A percentile compares a stretch with the other conserved stretches of the same genome.
These are phyloP conservation scores for Calonectria henricotiae DNA, from an alignment of 2,329 filamentous ascomycete genomes.

Conservation along the genomic window DNA sequence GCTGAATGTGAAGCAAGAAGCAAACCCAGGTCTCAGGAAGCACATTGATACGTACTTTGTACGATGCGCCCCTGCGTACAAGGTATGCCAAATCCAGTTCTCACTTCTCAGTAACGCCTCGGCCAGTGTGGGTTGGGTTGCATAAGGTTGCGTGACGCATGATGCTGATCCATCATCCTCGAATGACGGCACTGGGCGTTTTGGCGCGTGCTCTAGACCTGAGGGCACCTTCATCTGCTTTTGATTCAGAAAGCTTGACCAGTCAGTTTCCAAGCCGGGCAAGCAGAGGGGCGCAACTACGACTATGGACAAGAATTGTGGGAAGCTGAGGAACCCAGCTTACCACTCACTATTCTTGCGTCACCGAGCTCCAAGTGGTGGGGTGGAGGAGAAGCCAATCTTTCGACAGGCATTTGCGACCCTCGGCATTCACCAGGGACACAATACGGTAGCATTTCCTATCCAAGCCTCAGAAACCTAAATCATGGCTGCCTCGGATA, in stretches of 20 bases:
- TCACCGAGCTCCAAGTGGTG: background rate
- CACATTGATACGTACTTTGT: slow-evolving; percentile 5
- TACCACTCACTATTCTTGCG: too few relatives aligned
- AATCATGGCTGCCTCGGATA: background rate
- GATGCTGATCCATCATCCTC: slow-evolving; percentile 25
- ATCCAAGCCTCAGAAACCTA: background rate
- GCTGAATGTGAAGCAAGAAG: slow-evolving; percentile 29
- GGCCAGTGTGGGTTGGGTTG: slow-evolving; percentile 26
- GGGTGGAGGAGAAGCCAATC: slow-evolving; percentile 16
- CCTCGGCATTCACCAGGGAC: background rate
- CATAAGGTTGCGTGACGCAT: slow-evolving; percentile 34
- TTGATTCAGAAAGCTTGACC: background rate
- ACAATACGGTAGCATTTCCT: slow-evolving; percentile 2
- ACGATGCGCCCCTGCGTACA: slow-evolving; percentile 4
- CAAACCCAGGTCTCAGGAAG: slow-evolving; percentile 5
- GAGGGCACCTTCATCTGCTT: background rate
- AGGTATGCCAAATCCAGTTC: slow-evolving; percentile 6
- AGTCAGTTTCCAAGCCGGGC: slow-evolving; percentile 1
- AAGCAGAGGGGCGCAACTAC: background rate
- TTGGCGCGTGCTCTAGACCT: background rate
- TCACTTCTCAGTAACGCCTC: slow-evolving; percentile 5
- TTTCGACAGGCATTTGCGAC: slow-evolving; percentile 11
- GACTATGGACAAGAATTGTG: background rate
- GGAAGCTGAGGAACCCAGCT: slow-evolving; percentile 10
- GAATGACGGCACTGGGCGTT: slow-evolving; percentile 6